These are phyloP conservation scores for Debaryomyces subglobosus DNA, from an alignment of 1,139 yeast species.

Conservation along the genomic window DNA sequence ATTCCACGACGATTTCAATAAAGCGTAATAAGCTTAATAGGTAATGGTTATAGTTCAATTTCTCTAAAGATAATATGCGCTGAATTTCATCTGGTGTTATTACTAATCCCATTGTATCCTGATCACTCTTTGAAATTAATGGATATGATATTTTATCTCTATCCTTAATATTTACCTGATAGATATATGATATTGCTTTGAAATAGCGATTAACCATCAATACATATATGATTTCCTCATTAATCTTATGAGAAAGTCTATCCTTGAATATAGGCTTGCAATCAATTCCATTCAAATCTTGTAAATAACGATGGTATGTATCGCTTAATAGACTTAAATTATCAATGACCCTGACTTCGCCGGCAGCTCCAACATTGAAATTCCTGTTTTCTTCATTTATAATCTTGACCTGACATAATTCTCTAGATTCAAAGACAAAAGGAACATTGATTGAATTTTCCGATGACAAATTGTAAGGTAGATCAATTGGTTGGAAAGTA, in stretches of 20 bases:
- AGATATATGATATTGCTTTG: constrained; percentile 17
- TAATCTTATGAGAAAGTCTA: constrained; percentile 21
- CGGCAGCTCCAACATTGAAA: not conserved
- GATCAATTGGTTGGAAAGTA: constrained; percentile 3
- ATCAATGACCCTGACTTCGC: not conserved
- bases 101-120: constrained; percentile 20
- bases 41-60: constrained; percentile 26
- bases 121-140: constrained; percentile 12
- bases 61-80: constrained; percentile 14
- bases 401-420: not conserved
- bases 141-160: constrained; percentile 12
- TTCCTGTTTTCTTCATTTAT: not conserved
- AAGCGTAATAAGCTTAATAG: constrained; percentile 27
- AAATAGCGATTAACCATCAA: constrained; percentile 25
- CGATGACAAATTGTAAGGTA: not conserved
- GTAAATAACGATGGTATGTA: constrained; percentile 8
- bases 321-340: constrained; percentile 7
- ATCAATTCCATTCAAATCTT: constrained; percentile 12
- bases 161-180: constrained; percentile 9
- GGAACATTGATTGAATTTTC: not conserved
- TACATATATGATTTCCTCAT: constrained; percentile 26
- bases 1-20: constrained; percentile 31
- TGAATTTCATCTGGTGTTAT: constrained; percentile 24
- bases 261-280: constrained; percentile 25
- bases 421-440: not conserved